phyloP scores from a whole-genome alignment of 2,329 filamentous ascomycete genomes.

The Colletotrichum chrysophilum region DNA sequence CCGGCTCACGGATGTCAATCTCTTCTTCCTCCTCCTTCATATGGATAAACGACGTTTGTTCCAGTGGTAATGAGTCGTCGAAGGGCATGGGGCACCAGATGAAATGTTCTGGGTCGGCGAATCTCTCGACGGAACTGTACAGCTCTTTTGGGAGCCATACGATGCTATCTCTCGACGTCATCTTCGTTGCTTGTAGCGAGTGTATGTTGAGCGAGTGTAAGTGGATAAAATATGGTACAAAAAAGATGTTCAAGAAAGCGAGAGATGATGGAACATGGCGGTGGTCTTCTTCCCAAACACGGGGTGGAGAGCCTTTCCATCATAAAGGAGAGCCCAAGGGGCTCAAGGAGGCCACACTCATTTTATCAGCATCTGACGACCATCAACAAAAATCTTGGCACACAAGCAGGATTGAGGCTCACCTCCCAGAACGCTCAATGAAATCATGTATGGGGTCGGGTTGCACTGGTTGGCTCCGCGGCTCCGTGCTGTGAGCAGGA shows the following conservation, averaged over 20 bases:
- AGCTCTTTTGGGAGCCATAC: constrained; percentile 18
- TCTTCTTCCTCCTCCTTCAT: not conserved
- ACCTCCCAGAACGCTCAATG: not conserved
- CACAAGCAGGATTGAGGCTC: not conserved
- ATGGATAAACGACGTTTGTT: constrained; percentile 14
- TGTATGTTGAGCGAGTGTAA: not conserved
- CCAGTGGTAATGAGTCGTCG: constrained; percentile 6
- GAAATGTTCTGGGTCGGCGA: constrained; percentile 7
- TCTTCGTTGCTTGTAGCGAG: not conserved
- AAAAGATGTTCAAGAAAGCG: not conserved
- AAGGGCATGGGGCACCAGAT: constrained; percentile 18
- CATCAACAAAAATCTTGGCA: not conserved
- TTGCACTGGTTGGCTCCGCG: not conserved
- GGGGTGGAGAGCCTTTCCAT: not conserved
- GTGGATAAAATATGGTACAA: not conserved
- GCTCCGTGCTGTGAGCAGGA: not conserved
- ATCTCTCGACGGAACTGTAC: constrained; percentile 13
- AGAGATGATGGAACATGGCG: not conserved
- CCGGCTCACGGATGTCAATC: not conserved
- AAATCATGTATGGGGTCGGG: constrained; percentile 20
- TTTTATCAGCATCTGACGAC: not conserved
- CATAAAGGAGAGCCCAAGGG: not conserved
- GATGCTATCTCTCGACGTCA: constrained; percentile 8
- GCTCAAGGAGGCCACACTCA: not conserved
- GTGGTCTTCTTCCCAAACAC: not conserved